Base-by-base conservation (phyloP, 2,329 filamentous ascomycete genomes). In the Dothiorella sarmentorum region DNA sequence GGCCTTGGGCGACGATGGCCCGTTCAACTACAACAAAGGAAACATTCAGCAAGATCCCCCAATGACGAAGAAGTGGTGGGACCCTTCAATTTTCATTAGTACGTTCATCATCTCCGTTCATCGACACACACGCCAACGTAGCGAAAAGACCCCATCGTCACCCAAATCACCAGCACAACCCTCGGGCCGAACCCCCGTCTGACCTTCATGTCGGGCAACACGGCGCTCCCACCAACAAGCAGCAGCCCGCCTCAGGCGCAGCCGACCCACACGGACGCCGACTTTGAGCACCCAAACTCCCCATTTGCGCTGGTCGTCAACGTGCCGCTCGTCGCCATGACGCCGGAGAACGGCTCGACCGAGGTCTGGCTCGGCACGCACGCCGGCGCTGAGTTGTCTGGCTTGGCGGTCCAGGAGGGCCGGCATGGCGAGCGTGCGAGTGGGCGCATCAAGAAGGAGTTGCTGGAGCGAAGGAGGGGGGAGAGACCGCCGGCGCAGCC, bases 11-110 rank as follows among this genome's bases (percentile, higher is more conserved):
- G 77, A 84, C 18, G 75, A 82, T 15, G 78, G 79, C 0, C 82
- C 82, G 0, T 87, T 80, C 73, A 86, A 86, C 63, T 86, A 86
- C 66, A 85, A 86, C 64, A 78, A 78, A 47, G 82, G 81, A 1
- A 87, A 85, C 62, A 73, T 85, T 31, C 83, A 86, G 61, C 84
- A 86, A 65, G 83, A 85, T 62, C 75, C 84, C 0, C 82, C 81
- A 0, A 76, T 82, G 2, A 76, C 79, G 0, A 69, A 71, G 0
- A 69, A 80, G 42, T 68, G 61, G 63, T 71, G 69, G 52, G 64
- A 58, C 27, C 61, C 66, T 7, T 62, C 66, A 0, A 80, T 86
- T 24, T 84, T 85, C 58, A 67, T 80, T 10, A 86, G 82, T 84
- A 68, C 52, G 73, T 63, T 7, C n/a, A n/a, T n/a, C n/a, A n/a